These are phyloP conservation scores for Dothistroma pini DNA, from an alignment of 2,329 filamentous ascomycete species.

Conservation along the genomic window DNA sequence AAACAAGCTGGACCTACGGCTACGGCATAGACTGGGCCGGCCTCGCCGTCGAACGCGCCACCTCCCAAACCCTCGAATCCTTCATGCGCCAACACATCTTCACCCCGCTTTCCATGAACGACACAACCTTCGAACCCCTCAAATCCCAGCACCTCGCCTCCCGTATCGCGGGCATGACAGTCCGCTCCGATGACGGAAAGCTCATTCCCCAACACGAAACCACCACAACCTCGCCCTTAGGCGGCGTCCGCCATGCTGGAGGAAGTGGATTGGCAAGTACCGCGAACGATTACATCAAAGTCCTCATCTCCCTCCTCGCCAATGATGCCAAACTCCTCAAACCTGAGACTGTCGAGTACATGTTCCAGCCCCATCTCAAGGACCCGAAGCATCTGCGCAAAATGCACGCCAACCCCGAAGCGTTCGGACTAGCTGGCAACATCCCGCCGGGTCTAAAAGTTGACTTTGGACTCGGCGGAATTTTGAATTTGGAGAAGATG, in stretches of 20 bases:
- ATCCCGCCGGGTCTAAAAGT: slow-evolving; percentile 28
- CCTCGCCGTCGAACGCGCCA: slow-evolving; percentile 47
- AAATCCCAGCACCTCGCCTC: slow-evolving; percentile 15
- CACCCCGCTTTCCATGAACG: slow-evolving; percentile 41
- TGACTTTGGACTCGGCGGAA: slow-evolving; percentile 43
- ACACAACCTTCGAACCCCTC: slow-evolving; percentile 30
- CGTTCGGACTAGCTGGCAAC: slow-evolving; percentile 34
- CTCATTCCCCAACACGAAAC: slow-evolving; percentile 11
- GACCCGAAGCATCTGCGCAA: slow-evolving; percentile 19
- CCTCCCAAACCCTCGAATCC: slow-evolving; percentile 41
- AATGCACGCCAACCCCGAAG: slow-evolving; percentile 12
- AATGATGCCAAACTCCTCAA: slow-evolving; percentile 49
- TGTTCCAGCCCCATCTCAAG: slow-evolving; percentile 49
- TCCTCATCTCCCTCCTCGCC: slow-evolving; percentile 46
- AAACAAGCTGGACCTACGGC: slow-evolving; percentile 50
- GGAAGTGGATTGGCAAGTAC: slow-evolving; percentile 29
- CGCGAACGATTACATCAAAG: slow-evolving; percentile 42
- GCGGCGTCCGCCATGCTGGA: slow-evolving; percentile 26
- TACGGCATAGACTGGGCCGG: slow-evolving; percentile 51
- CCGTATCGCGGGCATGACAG: slow-evolving; percentile 19
- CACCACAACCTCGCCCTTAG: slow-evolving; percentile 17
- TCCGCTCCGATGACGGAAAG: slow-evolving; percentile 22
- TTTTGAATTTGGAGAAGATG: slow-evolving; percentile 39
- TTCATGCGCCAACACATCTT: slow-evolving; percentile 46
- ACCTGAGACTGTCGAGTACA: slow-evolving; percentile 38